These are phyloP conservation scores for Fraxinus cuspidata DNA, from an alignment of 257 asterid genomes.

Conservation along the genomic window DNA sequence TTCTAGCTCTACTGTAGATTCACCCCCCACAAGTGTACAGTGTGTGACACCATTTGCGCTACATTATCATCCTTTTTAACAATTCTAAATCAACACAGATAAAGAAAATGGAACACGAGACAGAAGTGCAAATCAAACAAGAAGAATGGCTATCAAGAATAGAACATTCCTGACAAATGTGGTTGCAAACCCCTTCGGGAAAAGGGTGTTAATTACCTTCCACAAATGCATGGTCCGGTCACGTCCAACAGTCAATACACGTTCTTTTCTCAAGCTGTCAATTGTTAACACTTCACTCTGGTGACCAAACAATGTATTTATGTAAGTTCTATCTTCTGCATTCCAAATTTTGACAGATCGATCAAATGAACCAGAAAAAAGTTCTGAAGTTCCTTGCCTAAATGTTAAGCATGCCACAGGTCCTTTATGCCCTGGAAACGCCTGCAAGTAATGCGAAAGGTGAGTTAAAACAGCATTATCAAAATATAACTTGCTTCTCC, in stretches of 20 bases:
- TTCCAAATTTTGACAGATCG: constrained; percentile 94
- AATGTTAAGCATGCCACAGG: constrained; percentile 94
- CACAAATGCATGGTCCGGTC: constrained; percentile 96
- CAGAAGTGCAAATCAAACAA: background rate
- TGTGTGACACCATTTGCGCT: no score
- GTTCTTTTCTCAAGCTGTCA: constrained; percentile 92
- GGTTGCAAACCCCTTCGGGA: background rate
- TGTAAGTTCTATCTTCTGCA: constrained; percentile 91
- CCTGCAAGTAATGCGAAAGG: constrained; percentile 46
- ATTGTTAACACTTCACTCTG: constrained; percentile 84
- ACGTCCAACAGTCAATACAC: constrained; percentile 97
- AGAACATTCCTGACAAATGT: background rate
- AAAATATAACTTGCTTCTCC: background rate
- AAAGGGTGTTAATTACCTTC: constrained; percentile 58
- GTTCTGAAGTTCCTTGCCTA: constrained; percentile 90
- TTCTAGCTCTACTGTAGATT: no score
- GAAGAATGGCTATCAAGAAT: background rate
- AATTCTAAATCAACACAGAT: background rate
- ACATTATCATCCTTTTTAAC: background rate
- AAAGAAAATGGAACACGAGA: background rate
- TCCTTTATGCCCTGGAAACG: constrained; percentile 97
- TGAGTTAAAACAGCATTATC: background rate
- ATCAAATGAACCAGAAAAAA: constrained; percentile 95
- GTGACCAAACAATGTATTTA: constrained; percentile 88
- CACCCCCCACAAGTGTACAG: no score